Conservation (phyloP, 164 flowering plant species). For the Hamamelis virginiana region DNA sequence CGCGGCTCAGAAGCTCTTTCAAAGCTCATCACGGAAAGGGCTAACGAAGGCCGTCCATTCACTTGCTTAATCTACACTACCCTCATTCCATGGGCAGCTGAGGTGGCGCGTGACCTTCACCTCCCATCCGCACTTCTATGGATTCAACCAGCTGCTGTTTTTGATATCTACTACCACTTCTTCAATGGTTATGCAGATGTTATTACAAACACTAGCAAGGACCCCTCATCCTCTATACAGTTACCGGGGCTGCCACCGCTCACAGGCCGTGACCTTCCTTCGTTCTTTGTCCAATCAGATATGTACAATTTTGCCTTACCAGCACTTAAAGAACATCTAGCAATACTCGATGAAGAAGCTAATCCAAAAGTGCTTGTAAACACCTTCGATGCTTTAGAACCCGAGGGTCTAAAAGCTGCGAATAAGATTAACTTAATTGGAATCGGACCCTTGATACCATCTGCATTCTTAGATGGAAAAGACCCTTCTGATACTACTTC, state of each 20-base stretch:
- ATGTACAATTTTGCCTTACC: background rate
- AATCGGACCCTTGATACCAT: slow-evolving; percentile 51
- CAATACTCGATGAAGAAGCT: too few species aligned
- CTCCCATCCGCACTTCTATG: slow-evolving; percentile 21
- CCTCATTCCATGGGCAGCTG: background rate
- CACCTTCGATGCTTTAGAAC: background rate
- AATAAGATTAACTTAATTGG: slow-evolving; percentile 21
- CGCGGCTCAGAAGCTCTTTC: slow-evolving; percentile 6
- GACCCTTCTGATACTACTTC: slow-evolving; percentile 24
- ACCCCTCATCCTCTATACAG: background rate
- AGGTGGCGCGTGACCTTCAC: slow-evolving; percentile 16
- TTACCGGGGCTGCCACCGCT: slow-evolving; percentile 24
- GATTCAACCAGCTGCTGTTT: slow-evolving; percentile 23
- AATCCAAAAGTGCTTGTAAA: too few species aligned
- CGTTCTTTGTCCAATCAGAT: slow-evolving; percentile 1
- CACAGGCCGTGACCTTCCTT: slow-evolving; percentile 21
- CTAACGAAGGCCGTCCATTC: background rate
- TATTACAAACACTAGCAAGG: background rate
- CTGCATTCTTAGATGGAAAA: slow-evolving; percentile 33
- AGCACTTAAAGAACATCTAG: too few species aligned
- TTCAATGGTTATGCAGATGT: slow-evolving; percentile 17
- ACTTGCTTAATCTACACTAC: background rate
- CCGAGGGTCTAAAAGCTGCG: slow-evolving; percentile 11
- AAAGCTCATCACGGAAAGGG: background rate
- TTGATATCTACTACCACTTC: slow-evolving; percentile 24